phyloP scores from a whole-genome alignment of 805 yeast genomes.

The Scheffersomyces ergatensis region DNA sequence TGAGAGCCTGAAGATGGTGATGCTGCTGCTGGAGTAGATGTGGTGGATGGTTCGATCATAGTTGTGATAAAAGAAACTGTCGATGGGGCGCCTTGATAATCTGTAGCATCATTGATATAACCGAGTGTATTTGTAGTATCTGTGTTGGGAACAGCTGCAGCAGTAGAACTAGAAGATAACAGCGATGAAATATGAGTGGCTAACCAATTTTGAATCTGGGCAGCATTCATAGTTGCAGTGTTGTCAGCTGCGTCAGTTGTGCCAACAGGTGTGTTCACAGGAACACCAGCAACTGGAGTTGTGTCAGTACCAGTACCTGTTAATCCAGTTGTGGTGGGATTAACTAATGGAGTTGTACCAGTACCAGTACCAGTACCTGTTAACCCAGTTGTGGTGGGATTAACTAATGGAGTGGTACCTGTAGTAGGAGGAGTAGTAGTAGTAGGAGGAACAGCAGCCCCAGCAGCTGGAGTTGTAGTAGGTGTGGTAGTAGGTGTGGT shows the following conservation, averaged over 20 bases:
- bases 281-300: conserved; percentile 8
- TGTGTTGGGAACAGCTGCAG: conserved; percentile 7
- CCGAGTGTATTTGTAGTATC: conserved; percentile 11
- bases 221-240: conserved; percentile 14
- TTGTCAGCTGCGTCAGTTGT: conserved; percentile 10
- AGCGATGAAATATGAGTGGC: conserved; percentile 3
- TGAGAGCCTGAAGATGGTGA: background rate
- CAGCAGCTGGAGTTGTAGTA: conserved; percentile 15
- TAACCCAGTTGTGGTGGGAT: conserved; percentile 12
- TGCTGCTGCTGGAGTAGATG: conserved; percentile 6
- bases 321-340: conserved; percentile 12
- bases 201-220: conserved; percentile 6
- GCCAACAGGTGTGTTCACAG: conserved; percentile 11
- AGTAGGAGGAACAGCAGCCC: conserved; percentile 13
- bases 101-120: conserved; percentile 9
- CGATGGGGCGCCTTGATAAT: conserved; percentile 15
- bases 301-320: conserved; percentile 9
- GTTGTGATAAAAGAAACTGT: conserved; percentile 30
- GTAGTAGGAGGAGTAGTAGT: conserved; percentile 15
- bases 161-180: conserved; percentile 10
- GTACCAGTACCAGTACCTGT: conserved; percentile 9
- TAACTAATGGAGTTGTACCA: conserved; percentile 8
- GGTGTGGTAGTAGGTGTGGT: conserved; percentile 14
- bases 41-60: conserved; percentile 6
- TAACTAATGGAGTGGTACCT: conserved; percentile 12